Percentiles rank a stretch among this genome's conserved stretches.
These are phyloP conservation scores for Glomus cerebriforme DNA, from an alignment of 192 early-diverging fungal species.

Conservation along the genomic window DNA sequence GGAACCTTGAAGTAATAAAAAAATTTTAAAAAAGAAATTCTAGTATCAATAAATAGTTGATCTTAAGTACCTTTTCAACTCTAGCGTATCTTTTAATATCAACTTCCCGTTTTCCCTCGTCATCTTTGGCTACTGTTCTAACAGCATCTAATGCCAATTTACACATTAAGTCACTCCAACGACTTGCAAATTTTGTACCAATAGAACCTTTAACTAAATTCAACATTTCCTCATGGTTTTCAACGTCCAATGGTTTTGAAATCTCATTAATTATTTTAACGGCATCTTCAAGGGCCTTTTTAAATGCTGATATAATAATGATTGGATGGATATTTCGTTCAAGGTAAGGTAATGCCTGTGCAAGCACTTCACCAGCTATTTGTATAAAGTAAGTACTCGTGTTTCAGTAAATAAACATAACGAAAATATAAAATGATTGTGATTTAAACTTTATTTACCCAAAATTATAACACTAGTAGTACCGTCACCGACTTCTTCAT, in stretches of 20 bases:
- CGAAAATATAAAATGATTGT: background rate
- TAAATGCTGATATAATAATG: constrained; percentile 92
- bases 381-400: background rate
- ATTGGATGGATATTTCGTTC: constrained; percentile 99
- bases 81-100: constrained; percentile 98
- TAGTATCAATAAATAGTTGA: background rate
- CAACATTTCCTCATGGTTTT: constrained; percentile 88
- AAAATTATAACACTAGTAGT: constrained; percentile 99
- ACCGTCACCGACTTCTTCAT: constrained; percentile 99
- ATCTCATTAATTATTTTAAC: constrained; percentile 83
- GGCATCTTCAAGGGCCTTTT: constrained; percentile 92
- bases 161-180: constrained; percentile 99
- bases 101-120: constrained; percentile 82
- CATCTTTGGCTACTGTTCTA: constrained; percentile 76
- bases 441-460: constrained; percentile 52
- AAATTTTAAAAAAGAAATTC: constrained; percentile 13
- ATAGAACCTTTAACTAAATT: constrained; percentile 87
- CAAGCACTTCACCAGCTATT: constrained; percentile 93
- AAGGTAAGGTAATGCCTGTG: constrained; percentile 87
- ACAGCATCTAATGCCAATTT: constrained; percentile 93
- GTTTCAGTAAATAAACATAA: background rate
- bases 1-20: constrained; percentile 66
- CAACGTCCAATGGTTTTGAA: constrained; percentile 81
- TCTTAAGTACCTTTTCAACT: constrained; percentile 82
- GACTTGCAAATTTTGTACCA: constrained; percentile 95